Evolutionary conservation across 2,329 filamentous ascomycete genomes (phyloP).

Genomic region (Fusarium domesticum): DNA sequence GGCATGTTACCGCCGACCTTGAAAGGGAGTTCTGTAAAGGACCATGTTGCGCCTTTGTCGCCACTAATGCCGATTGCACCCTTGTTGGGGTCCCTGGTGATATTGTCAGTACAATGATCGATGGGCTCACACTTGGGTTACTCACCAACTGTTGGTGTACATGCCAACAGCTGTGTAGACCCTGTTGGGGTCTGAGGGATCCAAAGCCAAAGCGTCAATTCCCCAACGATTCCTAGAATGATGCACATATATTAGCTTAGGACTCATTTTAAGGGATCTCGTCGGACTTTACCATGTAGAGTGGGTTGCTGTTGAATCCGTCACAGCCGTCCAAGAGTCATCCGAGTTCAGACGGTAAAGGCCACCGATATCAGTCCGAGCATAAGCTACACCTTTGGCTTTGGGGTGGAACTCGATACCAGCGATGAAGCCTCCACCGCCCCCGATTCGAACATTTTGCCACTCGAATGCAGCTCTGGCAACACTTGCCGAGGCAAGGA

Average conservation of each 20-base stretch:
- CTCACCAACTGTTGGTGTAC: slow-evolving; percentile 54
- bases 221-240: slow-evolving; percentile 55
- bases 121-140: accelerated
- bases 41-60: slow-evolving; percentile 53
- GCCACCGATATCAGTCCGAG: slow-evolving; percentile 18
- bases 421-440: slow-evolving; percentile 14
- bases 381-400: slow-evolving; percentile 16
- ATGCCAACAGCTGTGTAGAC: slow-evolving; percentile 54
- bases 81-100: slow-evolving; percentile 48
- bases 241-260: too few relatives aligned
- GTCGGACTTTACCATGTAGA: slow-evolving; percentile 10
- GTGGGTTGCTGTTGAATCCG: slow-evolving; percentile 11
- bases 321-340: slow-evolving; percentile 20
- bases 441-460: slow-evolving; percentile 20
- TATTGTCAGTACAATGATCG: not conserved
- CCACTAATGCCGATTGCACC: slow-evolving; percentile 54
- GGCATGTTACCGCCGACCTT: slow-evolving; percentile 63
- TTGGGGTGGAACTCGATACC: slow-evolving; percentile 23
- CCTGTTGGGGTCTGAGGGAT: slow-evolving; percentile 49
- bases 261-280: too few relatives aligned
- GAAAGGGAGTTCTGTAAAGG: slow-evolving; percentile 49
- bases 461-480: slow-evolving; percentile 13
- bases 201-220: slow-evolving; percentile 54
- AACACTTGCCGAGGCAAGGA: slow-evolving; percentile 7
- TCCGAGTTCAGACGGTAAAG: slow-evolving; percentile 19